Conservation (phyloP, 441 rosid species). For the Aleurites moluccanus region DNA sequence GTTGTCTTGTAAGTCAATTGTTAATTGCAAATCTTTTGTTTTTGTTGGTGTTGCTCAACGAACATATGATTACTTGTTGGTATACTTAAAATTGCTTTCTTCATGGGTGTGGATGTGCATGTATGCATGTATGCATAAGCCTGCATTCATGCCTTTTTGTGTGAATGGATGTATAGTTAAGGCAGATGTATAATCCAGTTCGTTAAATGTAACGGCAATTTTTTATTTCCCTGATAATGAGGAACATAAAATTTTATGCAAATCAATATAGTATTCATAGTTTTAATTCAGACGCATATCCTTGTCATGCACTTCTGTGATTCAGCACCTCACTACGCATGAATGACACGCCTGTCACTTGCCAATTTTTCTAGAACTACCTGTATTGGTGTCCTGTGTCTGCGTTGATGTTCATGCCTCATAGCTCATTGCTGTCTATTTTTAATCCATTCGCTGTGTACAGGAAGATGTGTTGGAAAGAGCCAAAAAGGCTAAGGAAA, state of each 20-base stretch:
- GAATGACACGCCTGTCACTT: too few species aligned
- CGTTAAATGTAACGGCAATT: not conserved
- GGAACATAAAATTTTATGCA: not conserved
- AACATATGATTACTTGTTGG: not conserved
- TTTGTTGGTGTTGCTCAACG: not conserved
- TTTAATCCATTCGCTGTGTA: not conserved
- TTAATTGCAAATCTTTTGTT: not conserved
- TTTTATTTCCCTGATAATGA: not conserved
- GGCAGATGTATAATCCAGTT: not conserved
- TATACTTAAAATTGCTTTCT: not conserved
- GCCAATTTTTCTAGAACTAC: too few species aligned
- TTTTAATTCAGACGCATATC: not conserved
- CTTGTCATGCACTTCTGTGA: too few species aligned
- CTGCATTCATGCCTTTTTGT: not conserved
- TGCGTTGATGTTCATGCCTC: too few species aligned
- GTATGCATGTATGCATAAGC: not conserved
- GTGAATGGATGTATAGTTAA: not conserved
- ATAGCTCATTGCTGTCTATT: not conserved
- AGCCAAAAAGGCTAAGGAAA: conserved; percentile 78
- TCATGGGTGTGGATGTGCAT: not conserved
- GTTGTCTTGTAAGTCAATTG: too few species aligned
- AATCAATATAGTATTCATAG: not conserved
- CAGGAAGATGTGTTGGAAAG: conserved; percentile 83
- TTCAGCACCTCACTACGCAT: too few species aligned
- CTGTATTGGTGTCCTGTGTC: too few species aligned